Evolutionary conservation across 202 grass and related monocot genomes (phyloP).

Genomic region (Sporobolus alterniflorus): DNA sequence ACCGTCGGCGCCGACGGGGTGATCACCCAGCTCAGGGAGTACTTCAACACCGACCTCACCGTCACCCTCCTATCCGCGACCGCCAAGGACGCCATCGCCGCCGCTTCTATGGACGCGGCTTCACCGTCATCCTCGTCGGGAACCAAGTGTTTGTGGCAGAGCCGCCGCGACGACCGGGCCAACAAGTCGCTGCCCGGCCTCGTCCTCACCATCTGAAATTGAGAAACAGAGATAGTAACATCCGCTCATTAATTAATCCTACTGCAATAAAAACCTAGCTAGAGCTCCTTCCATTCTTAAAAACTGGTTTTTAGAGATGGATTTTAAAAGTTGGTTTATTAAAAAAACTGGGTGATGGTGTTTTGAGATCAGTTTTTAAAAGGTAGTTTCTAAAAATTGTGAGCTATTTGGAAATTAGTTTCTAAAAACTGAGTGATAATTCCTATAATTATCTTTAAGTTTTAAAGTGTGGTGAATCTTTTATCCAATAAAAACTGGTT

Average conservation of each 20-base stretch:
- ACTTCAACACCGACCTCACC: constrained; percentile 96
- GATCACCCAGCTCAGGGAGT: constrained; percentile 94
- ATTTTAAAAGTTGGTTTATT: too few species aligned
- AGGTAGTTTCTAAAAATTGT: too few species aligned
- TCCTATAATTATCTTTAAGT: too few species aligned
- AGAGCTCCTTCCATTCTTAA: not conserved
- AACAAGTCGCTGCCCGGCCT: constrained; percentile 82
- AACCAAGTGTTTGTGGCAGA: constrained; percentile 70
- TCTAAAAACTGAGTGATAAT: too few species aligned
- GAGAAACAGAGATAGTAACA: not conserved
- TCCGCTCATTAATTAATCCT: not conserved
- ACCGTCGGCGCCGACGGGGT: constrained; percentile 83
- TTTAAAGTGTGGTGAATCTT: too few species aligned
- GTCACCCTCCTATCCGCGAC: constrained; percentile 64
- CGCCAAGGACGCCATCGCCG: constrained; percentile 22
- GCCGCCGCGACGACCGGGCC: constrained; percentile 50
- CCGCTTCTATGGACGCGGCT: not conserved
- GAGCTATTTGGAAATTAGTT: too few species aligned
- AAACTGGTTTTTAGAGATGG: too few species aligned
- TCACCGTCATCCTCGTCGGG: not conserved
- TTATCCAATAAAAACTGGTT: too few species aligned
- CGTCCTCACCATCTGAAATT: constrained; percentile 86
- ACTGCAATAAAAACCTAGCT: not conserved
- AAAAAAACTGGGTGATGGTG: too few species aligned
- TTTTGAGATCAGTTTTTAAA: too few species aligned